phyloP scores from a whole-genome alignment of 805 yeast species.

The Saturnispora gosingensis region DNA sequence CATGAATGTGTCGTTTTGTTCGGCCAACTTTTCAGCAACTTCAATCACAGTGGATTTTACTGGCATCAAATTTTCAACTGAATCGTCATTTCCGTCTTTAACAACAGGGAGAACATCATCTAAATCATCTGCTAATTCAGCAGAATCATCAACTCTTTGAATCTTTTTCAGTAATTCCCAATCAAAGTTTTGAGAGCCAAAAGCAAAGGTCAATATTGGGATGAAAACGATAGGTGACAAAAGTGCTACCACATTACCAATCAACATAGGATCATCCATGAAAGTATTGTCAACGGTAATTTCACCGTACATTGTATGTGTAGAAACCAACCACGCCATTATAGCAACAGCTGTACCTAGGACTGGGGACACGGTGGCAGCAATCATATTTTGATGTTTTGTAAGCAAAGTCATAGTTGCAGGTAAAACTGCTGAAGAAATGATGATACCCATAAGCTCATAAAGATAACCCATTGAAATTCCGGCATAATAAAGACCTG shows the following conservation, averaged over 20 bases:
- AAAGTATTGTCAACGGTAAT: constrained; percentile 53
- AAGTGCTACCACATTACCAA: constrained; percentile 80
- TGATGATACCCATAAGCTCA: constrained; percentile 82
- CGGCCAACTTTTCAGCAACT: constrained; percentile 17
- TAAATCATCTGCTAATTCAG: constrained; percentile 38
- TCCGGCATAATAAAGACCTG: constrained; percentile 73
- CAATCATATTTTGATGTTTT: constrained; percentile 51
- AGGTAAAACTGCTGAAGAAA: constrained; percentile 80
- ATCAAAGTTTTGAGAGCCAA: constrained; percentile 67
- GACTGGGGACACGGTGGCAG: constrained; percentile 71
- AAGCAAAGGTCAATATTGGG: constrained; percentile 54
- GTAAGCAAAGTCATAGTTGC: constrained; percentile 58
- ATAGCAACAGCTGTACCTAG: constrained; percentile 68
- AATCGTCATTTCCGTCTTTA: constrained; percentile 15
- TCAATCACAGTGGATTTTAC: constrained; percentile 26
- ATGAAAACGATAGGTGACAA: constrained; percentile 58
- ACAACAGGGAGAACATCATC: constrained; percentile 13
- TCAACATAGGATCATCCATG: constrained; percentile 73
- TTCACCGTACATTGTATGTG: constrained; percentile 34
- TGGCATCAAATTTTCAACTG: constrained; percentile 20
- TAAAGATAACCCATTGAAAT: constrained; percentile 82
- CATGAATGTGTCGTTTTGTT: constrained; percentile 11
- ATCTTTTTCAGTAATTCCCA: constrained; percentile 55
- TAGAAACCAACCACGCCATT: constrained; percentile 53
- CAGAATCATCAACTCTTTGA: constrained; percentile 61